Evolutionary conservation across 768 basidiomycete genomes (phyloP).

Genomic region (Leucosporidium creatinivorum): DNA sequence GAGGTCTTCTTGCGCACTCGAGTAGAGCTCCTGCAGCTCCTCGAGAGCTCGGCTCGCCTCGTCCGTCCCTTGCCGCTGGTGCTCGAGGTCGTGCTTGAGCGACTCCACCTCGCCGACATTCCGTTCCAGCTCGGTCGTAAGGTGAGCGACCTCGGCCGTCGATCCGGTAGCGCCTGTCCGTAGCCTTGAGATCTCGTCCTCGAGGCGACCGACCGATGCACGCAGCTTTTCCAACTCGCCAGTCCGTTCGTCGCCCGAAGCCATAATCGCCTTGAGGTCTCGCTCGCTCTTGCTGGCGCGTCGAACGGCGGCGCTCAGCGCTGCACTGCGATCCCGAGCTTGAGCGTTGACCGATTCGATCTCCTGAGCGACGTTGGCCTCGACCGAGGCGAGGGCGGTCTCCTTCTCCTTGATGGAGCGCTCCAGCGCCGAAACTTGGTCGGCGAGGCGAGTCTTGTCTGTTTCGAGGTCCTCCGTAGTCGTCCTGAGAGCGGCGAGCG

Average conservation of each 20-base stretch:
- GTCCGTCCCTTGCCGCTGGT: conserved; percentile 40
- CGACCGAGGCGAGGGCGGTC: conserved; percentile 49
- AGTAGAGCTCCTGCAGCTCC: conserved; percentile 11
- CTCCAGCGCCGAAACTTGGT: conserved; percentile 6
- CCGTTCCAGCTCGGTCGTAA: conserved; percentile 18
- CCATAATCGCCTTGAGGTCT: conserved; percentile 60
- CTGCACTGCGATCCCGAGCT: conserved; percentile 16
- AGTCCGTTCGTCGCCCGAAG: conserved; percentile 30
- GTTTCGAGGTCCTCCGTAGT: neutral
- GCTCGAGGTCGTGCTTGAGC: conserved; percentile 20
- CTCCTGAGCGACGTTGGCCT: conserved; percentile 11
- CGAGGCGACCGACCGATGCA: conserved; percentile 5
- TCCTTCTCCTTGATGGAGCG: conserved; percentile 12
- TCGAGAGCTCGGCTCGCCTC: conserved; percentile 14
- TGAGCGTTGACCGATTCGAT: conserved; percentile 10
- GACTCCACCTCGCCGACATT: conserved; percentile 14
- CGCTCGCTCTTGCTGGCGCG: conserved; percentile 47
- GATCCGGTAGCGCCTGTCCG: neutral
- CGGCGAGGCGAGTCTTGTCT: neutral
- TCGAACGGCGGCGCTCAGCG: conserved; percentile 16
- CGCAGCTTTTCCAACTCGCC: conserved; percentile 18
- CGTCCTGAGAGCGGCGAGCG: neutral
- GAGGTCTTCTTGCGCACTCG: conserved; percentile 19
- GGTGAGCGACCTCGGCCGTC: neutral
- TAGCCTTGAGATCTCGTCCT: conserved; percentile 13